Percentiles rank a stretch among this genome's conserved stretches.
Evolutionary conservation across 495 filamentous ascomycete genomes (phyloP).

Genomic region (Glutinoglossum americanum): DNA sequence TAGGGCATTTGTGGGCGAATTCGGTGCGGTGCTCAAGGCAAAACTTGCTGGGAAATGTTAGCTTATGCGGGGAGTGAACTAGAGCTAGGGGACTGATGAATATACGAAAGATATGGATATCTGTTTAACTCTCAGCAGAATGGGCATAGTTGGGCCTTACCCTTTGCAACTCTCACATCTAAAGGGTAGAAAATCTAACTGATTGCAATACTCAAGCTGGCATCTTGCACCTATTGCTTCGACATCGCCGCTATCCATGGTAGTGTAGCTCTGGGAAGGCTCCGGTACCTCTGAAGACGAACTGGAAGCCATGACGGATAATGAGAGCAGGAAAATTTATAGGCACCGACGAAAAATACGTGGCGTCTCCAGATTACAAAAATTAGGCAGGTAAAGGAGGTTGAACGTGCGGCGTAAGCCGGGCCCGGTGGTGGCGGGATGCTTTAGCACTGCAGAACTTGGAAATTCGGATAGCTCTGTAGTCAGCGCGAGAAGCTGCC

Average conservation of each 20-base stretch:
- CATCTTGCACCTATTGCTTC: slow-evolving; percentile 79
- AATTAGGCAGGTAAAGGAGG: not conserved
- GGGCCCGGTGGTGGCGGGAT: not conserved
- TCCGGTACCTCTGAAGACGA: not conserved
- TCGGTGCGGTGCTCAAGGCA: slow-evolving; percentile 92
- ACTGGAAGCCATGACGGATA: not conserved
- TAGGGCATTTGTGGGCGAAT: slow-evolving; percentile 55
- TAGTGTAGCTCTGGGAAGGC: slow-evolving; percentile 23
- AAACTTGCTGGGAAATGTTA: slow-evolving; percentile 35
- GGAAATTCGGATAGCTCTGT: not conserved
- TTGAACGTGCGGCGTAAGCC: not conserved
- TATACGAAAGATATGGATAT: too few relatives aligned
- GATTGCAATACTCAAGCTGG: slow-evolving; percentile 73
- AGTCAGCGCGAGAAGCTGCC: not conserved
- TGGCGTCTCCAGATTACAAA: not conserved
- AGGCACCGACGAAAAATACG: not conserved
- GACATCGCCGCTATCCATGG: slow-evolving; percentile 44
- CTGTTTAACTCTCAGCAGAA: too few relatives aligned
- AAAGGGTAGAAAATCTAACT: slow-evolving; percentile 93
- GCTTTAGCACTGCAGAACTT: not conserved
- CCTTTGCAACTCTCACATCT: slow-evolving; percentile 67
- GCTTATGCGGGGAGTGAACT: not conserved
- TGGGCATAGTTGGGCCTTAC: slow-evolving; percentile 9
- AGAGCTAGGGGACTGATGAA: not conserved
- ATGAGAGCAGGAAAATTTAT: not conserved